A percentile compares a stretch with the other conserved stretches of the same genome.
Conservation (phyloP, 2,329 filamentous ascomycete species). For the Curvularia sp. region DNA sequence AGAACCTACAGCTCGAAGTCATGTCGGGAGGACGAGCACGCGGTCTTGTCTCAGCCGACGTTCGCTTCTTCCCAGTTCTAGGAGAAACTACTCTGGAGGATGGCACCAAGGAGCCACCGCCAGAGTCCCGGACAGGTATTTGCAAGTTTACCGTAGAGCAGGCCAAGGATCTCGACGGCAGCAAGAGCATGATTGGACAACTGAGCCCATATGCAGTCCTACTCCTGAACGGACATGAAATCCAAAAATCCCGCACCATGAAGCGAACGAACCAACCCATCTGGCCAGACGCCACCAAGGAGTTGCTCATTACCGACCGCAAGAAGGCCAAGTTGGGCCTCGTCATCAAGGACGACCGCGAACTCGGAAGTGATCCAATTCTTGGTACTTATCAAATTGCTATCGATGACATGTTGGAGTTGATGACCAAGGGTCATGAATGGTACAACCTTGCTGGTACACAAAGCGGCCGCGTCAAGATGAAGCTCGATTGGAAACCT, state of each 20-base stretch:
- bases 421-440: slow-evolving; percentile 90
- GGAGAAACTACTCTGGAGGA: slow-evolving; percentile 74
- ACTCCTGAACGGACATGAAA: slow-evolving; percentile 88
- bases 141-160: slow-evolving; percentile 92
- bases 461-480: slow-evolving; percentile 84
- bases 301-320: slow-evolving; percentile 92
- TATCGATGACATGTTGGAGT: slow-evolving; percentile 88
- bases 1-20: slow-evolving; percentile 86
- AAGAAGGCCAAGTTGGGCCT: slow-evolving; percentile 89
- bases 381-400: slow-evolving; percentile 95
- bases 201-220: slow-evolving; percentile 91
- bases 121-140: slow-evolving; percentile 92
- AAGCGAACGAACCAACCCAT: slow-evolving; percentile 98
- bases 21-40: slow-evolving; percentile 83
- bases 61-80: slow-evolving; percentile 95
- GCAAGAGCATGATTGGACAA: slow-evolving; percentile 87
- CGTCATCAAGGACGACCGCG: slow-evolving; percentile 94
- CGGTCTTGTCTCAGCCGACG: slow-evolving; percentile 78
- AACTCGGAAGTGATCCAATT: slow-evolving; percentile 80
- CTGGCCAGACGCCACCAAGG: slow-evolving; percentile 91
- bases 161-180: slow-evolving; percentile 92
- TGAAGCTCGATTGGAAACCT: slow-evolving; percentile 94
- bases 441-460: slow-evolving; percentile 90
- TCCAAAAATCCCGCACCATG: slow-evolving; percentile 87
- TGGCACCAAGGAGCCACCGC: slow-evolving; percentile 79